phyloP scores from a whole-genome alignment of 2,329 filamentous ascomycete species.

The Hypoxylon sp. region DNA sequence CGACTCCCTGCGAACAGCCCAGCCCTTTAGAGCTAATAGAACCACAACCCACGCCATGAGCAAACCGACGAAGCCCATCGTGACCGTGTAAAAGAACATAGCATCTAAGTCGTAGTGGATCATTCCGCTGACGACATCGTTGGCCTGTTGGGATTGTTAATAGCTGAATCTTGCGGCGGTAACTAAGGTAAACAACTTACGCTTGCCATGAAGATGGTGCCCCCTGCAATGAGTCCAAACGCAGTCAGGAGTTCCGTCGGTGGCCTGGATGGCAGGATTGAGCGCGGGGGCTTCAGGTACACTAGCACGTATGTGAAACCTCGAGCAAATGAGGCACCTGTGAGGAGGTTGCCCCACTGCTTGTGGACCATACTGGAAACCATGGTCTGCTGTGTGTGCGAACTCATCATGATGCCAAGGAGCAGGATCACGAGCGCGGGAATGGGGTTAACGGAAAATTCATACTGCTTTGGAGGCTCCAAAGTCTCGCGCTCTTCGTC shows the following conservation, averaged over 20 bases:
- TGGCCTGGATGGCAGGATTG: conserved; percentile 84
- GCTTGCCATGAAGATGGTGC: conserved; percentile 93
- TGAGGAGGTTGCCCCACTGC: conserved; percentile 91
- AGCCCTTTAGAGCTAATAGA: conserved; percentile 87
- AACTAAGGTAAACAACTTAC: conserved; percentile 64
- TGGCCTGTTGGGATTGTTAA: conserved; percentile 66
- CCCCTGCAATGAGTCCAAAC: conserved; percentile 90
- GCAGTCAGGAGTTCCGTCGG: conserved; percentile 90
- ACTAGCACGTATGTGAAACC: conserved; percentile 83
- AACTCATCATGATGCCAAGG: conserved; percentile 94
- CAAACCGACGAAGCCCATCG: conserved; percentile 85
- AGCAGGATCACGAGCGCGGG: conserved; percentile 89
- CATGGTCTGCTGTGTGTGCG: conserved; percentile 87
- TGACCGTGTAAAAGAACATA: conserved; percentile 94
- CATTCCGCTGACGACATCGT: conserved; percentile 83
- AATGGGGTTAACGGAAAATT: conserved; percentile 87
- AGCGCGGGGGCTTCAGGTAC: conserved; percentile 85
- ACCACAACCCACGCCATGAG: conserved; percentile 89
- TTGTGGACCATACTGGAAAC: conserved; percentile 92
- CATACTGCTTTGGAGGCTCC: conserved; percentile 75
- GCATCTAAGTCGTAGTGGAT: conserved; percentile 83
- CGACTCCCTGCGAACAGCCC: conserved; percentile 73
- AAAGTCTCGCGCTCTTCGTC: conserved; percentile 66
- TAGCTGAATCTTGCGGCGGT: neutral
- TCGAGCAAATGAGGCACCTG: conserved; percentile 84